Conservation (phyloP, 2,329 filamentous ascomycete species). For the Albifimbria verrucaria region DNA sequence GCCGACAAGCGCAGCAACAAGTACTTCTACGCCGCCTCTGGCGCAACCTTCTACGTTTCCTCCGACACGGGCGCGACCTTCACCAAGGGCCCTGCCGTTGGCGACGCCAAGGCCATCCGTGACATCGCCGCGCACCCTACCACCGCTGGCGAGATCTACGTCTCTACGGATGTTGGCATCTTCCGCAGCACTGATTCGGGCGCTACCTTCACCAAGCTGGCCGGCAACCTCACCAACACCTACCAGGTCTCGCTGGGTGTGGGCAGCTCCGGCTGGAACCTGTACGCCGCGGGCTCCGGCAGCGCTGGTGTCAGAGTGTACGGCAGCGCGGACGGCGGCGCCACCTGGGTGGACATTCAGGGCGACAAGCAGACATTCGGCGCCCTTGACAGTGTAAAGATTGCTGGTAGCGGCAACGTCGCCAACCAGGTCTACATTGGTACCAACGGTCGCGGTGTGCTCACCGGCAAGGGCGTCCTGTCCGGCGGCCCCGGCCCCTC, state of each 20-base stretch:
- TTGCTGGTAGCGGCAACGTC: constrained; percentile 44
- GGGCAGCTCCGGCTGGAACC: constrained; percentile 37
- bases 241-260: constrained; percentile 41
- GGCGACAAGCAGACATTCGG: constrained; percentile 41
- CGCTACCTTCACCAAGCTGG: constrained; percentile 39
- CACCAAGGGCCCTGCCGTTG: constrained; percentile 29
- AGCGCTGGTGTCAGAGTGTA: constrained; percentile 40
- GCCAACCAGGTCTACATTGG: constrained; percentile 46
- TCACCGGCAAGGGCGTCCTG: constrained; percentile 22
- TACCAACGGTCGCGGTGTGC: constrained; percentile 46
- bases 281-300: constrained; percentile 46
- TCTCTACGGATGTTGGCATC: constrained; percentile 51
- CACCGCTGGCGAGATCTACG: constrained; percentile 57
- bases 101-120: constrained; percentile 44
- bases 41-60: constrained; percentile 48
- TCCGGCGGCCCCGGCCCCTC: constrained; percentile 3
- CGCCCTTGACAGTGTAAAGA: constrained; percentile 32
- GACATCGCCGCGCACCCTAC: constrained; percentile 54
- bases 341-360: constrained; percentile 45
- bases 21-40: constrained; percentile 49
- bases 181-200: constrained; percentile 53
- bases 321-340: constrained; percentile 39
- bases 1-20: constrained; percentile 51
- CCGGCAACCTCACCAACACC: constrained; percentile 32
- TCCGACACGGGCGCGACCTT: constrained; percentile 46